Percentiles rank a stretch among this genome's conserved stretches.
Evolutionary conservation across 148 eudicot species (phyloP).

Genomic region (Arbutus unedo): DNA sequence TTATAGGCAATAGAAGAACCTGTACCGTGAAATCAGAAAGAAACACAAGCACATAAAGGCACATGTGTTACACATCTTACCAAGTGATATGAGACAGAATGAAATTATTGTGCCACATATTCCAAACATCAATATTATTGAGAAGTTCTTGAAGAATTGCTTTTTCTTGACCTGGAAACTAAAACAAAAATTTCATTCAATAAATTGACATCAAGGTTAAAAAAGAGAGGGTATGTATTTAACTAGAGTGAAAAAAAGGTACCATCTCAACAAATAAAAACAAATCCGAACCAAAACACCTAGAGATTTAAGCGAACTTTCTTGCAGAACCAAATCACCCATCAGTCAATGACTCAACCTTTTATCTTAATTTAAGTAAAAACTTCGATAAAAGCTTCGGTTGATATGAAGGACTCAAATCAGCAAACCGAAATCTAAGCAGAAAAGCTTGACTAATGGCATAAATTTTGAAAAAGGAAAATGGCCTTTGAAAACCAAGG

Average conservation of each 20-base stretch:
- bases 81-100: constrained; percentile 71
- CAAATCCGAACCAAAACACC: background rate
- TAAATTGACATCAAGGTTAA: background rate
- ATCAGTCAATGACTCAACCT: background rate
- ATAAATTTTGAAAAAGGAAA: background rate
- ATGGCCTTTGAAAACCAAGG: background rate
- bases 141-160: constrained; percentile 85
- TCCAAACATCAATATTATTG: constrained; percentile 76
- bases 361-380: background rate
- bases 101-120: constrained; percentile 85
- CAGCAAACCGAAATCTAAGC: background rate
- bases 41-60: background rate
- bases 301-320: background rate
- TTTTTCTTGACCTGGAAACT: constrained; percentile 99
- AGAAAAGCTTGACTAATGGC: background rate
- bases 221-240: background rate
- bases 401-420: background rate
- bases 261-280: background rate
- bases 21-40: background rate
- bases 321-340: background rate
- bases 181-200: constrained; percentile 17
- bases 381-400: background rate
- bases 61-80: constrained; percentile 33
- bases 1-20: background rate
- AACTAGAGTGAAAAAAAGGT: background rate